A percentile compares a stretch with the other conserved stretches of the same genome.
Conservation (phyloP, 169 alveolate genomes). For the Eimeria zaria region DNA sequence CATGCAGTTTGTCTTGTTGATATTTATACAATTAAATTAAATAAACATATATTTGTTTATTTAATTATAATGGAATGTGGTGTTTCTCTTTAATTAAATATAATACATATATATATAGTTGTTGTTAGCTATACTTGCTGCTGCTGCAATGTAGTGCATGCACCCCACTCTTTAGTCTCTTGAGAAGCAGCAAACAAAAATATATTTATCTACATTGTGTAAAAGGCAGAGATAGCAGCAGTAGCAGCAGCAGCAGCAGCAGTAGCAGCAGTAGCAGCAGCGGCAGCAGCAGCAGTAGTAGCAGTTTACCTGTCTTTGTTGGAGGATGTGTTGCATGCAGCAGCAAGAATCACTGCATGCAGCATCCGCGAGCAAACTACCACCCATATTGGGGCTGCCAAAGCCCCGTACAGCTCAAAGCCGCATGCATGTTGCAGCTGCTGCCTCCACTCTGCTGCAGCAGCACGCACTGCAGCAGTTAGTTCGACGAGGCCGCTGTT, state of each 20-base stretch:
- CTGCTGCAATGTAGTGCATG: too few species aligned
- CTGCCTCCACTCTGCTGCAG: slow-evolving; percentile 4
- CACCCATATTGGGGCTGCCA: background rate
- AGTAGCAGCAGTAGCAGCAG: background rate
- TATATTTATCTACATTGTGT: too few species aligned
- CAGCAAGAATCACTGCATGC: slow-evolving; percentile 23
- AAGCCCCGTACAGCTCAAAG: slow-evolving; percentile 13
- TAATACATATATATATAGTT: too few species aligned
- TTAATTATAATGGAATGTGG: too few species aligned
- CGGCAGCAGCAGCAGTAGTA: background rate
- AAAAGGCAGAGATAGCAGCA: background rate
- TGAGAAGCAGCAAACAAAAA: too few species aligned
- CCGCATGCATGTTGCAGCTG: slow-evolving; percentile 60
- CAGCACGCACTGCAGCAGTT: slow-evolving; percentile 14
- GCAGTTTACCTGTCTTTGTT: background rate
- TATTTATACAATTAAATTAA: too few species aligned
- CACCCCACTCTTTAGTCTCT: too few species aligned
- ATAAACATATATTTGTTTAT: too few species aligned
- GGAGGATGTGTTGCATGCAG: background rate
- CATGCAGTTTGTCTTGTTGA: too few species aligned
- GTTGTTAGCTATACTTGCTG: background rate
- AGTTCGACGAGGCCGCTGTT: slow-evolving; percentile 6
- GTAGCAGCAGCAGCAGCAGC: background rate
- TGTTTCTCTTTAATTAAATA: too few species aligned
- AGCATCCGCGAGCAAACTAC: background rate